These are phyloP conservation scores for Mayamaea pseudoterrestris DNA, from an alignment of 108 stramenopile genomes.

Conservation along the genomic window DNA sequence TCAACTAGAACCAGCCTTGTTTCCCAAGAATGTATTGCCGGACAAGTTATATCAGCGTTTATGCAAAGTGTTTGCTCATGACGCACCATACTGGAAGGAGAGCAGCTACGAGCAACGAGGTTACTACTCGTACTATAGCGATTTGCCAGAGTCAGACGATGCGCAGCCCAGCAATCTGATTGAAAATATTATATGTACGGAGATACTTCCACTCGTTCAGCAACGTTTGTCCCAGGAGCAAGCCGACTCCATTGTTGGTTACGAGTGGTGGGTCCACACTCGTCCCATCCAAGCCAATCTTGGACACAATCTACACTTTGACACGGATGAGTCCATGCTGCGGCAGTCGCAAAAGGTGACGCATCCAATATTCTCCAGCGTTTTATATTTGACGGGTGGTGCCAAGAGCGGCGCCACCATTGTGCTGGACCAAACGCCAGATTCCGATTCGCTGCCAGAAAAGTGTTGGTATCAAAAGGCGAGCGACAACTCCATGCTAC, in stretches of 20 bases:
- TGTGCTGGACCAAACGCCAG: conserved; percentile 70
- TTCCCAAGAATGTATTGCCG: conserved; percentile 30
- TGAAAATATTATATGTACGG: conserved; percentile 56
- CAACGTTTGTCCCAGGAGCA: neutral
- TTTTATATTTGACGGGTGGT: conserved; percentile 68
- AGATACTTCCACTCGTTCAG: conserved; percentile 50
- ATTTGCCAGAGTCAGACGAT: conserved; percentile 16
- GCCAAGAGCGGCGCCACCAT: conserved; percentile 47
- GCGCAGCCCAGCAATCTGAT: conserved; percentile 32
- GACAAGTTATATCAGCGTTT: conserved; percentile 35
- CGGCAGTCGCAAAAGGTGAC: conserved; percentile 41
- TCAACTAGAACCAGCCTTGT: neutral
- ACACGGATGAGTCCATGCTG: conserved; percentile 77
- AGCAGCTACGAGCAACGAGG: conserved; percentile 58
- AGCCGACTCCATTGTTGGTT: conserved; percentile 40
- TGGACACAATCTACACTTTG: conserved; percentile 82
- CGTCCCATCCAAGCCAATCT: conserved; percentile 69
- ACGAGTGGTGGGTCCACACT: conserved; percentile 83
- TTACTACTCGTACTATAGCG: conserved; percentile 69
- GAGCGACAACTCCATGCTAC: conserved; percentile 47
- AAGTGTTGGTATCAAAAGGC: conserved; percentile 38
- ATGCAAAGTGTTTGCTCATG: conserved; percentile 49
- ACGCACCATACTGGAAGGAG: conserved; percentile 62
- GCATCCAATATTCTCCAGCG: conserved; percentile 68
- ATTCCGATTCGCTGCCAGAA: conserved; percentile 35